Base-by-base conservation (phyloP, 352 stramenopile species). In the Phytophthora brassicae region DNA sequence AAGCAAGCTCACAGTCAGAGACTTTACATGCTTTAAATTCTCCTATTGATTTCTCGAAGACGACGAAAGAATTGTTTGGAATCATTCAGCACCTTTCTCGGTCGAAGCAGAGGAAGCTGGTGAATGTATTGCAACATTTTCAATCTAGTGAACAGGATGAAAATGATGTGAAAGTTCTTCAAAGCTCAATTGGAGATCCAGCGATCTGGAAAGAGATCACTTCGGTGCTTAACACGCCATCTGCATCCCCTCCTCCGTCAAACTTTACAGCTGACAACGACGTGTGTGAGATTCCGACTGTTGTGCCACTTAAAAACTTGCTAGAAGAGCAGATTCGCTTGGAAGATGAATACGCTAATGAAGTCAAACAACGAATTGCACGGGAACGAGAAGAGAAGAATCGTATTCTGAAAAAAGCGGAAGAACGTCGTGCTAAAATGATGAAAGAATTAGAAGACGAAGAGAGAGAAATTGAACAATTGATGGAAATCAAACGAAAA, bases 131-230 rank as follows among this genome's bases (percentile, higher is more conserved):
- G 0, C 68, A 89, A 7, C 75, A 81, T 22, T 92, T 92, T 41
- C 65, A 89, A 22, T 43, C 67, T 0, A 88, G 83, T 52, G 68
- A 81, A 0, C 80, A 87, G 14, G 57, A 70, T 17, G 72, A 78
- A 17, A 67, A 60, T 17, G 85, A 94, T 33, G 63, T 91, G 0
- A 66, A 82, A 6, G 53, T 70, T 8, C 58, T 94, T 12, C 63
- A 71, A 26, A 77, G 57, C 38, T 94, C 86, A 0, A 90, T 92
- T 29, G 75, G 75, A 0, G 86, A 94, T 39, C 77, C 84, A n/a
- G 51, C 66, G 16, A 69, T 95, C n/a, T 93, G 84, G 84, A 85
- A 81, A 24, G 77, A 93, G 45, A 65, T 95, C 3, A 86, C 76
- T 6, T 20, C 69, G 0, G 57, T 70, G 6, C 61, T 91, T 3